These are phyloP conservation scores for Amylostereum areolatum DNA, from an alignment of 1,284 basidiomycete species.

Conservation along the genomic window DNA sequence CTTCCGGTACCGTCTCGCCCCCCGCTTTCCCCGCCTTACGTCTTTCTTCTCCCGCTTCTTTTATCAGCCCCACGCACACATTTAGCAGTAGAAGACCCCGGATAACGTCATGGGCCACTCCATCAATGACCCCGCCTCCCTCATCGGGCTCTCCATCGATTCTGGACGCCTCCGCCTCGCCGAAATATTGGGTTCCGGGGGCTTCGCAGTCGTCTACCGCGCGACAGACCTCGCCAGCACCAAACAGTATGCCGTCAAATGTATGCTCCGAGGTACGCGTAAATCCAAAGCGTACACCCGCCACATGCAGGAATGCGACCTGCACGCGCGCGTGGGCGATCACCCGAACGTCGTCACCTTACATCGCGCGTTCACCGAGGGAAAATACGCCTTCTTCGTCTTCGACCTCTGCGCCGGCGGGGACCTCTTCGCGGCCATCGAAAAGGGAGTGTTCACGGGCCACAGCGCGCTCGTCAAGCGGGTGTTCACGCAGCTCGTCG, in stretches of 20 bases:
- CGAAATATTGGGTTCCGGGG: neutral
- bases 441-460: neutral
- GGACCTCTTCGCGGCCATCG: slow-evolving; percentile 1
- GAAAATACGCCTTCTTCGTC: slow-evolving; percentile 1
- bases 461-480: neutral
- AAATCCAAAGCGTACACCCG: neutral
- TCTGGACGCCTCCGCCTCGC: neutral
- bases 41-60: too few species aligned
- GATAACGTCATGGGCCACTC: neutral
- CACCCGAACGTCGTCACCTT: neutral
- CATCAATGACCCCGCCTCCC: neutral
- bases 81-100: too few species aligned
- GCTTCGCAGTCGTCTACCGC: neutral
- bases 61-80: too few species aligned
- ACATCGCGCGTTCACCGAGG: neutral
- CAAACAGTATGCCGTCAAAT: neutral
- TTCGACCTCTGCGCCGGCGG: neutral
- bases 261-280: neutral
- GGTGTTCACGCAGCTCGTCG: neutral
- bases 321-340: neutral
- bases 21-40: too few species aligned
- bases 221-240: neutral
- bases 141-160: neutral
- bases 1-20: too few species aligned
- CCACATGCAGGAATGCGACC: neutral